Percentiles rank a stretch among this genome's conserved stretches.
phyloP scores from a whole-genome alignment of 345 rosid genomes.

The Eucalyptus lansdowneana region DNA sequence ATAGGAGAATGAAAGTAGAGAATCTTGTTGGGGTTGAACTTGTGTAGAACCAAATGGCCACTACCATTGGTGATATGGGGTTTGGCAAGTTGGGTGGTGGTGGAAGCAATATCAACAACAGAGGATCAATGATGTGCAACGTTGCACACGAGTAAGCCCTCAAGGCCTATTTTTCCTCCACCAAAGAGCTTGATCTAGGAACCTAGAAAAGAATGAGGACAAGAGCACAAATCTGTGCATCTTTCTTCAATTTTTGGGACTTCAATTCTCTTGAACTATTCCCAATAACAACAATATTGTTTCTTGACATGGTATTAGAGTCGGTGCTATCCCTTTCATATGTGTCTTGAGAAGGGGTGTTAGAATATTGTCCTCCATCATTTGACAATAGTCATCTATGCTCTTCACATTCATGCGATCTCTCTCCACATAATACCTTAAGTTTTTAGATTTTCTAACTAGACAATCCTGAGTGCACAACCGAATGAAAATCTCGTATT shows the following conservation, averaged over 20 bases:
- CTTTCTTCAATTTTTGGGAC: not conserved
- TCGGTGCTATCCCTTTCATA: no score
- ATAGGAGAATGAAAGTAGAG: not conserved
- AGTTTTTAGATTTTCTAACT: not conserved
- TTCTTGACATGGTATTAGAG: no score
- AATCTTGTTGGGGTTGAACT: slow-evolving; percentile 10
- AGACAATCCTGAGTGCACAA: not conserved
- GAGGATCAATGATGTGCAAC: not conserved
- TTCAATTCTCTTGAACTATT: not conserved
- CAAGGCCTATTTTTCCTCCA: slow-evolving; percentile 11
- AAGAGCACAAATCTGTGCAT: not conserved
- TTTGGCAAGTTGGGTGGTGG: not conserved
- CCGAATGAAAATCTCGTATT: not conserved
- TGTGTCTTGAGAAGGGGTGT: not conserved
- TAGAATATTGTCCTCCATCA: not conserved
- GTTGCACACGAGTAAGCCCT: not conserved
- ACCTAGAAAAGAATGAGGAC: not conserved
- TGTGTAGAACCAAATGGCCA: slow-evolving; percentile 14
- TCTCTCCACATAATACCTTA: rapidly evolving
- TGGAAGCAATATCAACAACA: not conserved
- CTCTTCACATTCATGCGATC: not conserved
- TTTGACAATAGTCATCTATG: not conserved
- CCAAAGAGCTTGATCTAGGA: slow-evolving; percentile 11
- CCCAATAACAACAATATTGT: not conserved
- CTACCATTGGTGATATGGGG: not conserved